Conservation (phyloP, 768 basidiomycete species). For the Dentipellis fragilis region DNA sequence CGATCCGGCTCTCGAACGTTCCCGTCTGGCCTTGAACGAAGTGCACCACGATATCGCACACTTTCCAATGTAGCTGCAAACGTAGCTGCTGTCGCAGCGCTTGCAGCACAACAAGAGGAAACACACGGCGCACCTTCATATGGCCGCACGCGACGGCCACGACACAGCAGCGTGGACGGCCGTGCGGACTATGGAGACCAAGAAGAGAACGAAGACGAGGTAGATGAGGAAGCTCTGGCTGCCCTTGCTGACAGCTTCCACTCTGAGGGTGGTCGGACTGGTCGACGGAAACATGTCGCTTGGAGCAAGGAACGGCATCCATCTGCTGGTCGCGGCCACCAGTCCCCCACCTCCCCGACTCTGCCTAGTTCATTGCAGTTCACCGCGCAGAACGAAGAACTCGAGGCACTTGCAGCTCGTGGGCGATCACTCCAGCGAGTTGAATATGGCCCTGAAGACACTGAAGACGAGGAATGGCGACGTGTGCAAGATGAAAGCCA, state of each 20-base stretch:
- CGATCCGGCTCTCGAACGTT: conserved; percentile 34
- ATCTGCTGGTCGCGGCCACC: conserved; percentile 19
- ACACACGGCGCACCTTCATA: conserved; percentile 1
- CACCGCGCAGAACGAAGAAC: conserved; percentile 6
- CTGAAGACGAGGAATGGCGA: conserved; percentile 3
- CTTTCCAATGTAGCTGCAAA: conserved; percentile 62
- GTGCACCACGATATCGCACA: conserved; percentile 54
- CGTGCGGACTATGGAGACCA: conserved; percentile 15
- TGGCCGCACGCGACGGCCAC: conserved; percentile 22
- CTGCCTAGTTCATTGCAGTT: conserved; percentile 22
- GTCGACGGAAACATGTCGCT: conserved; percentile 43
- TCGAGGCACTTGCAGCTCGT: conserved; percentile 17
- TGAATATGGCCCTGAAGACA: conserved; percentile 15
- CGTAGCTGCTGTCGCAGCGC: conserved; percentile 60
- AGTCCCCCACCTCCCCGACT: conserved; percentile 14
- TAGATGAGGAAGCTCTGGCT: conserved; percentile 42
- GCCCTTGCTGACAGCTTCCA: conserved; percentile 66
- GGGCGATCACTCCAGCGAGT: conserved; percentile 38
- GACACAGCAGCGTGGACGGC: conserved; percentile 17
- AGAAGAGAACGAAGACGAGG: conserved; percentile 32
- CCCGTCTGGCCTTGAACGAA: conserved; percentile 39
- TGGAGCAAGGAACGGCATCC: conserved; percentile 54
- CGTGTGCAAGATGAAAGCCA: conserved; percentile 5
- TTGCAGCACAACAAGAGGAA: conserved; percentile 55
- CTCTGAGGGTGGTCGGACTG: conserved; percentile 51